Conservation (phyloP, 2,329 filamentous ascomycete genomes). For the Podosphaera fusca region DNA sequence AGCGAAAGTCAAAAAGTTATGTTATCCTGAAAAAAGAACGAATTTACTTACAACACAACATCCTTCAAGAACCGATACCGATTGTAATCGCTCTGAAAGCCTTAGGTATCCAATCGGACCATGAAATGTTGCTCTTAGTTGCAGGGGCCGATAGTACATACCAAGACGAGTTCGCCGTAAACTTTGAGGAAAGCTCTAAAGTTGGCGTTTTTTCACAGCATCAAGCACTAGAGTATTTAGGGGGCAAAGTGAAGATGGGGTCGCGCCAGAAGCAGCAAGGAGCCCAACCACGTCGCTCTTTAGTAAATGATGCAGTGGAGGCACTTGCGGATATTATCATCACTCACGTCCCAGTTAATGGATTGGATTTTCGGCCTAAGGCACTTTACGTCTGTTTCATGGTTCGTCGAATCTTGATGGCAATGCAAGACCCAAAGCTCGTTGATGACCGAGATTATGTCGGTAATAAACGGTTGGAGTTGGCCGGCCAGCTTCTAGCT, state of each 20-base stretch:
- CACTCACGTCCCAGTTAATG: constrained; percentile 77
- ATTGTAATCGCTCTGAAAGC: constrained; percentile 87
- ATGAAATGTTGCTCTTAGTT: constrained; percentile 80
- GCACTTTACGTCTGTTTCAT: constrained; percentile 92
- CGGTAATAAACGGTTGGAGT: constrained; percentile 84
- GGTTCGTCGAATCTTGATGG: constrained; percentile 90
- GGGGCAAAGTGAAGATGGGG: constrained; percentile 69
- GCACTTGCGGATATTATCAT: constrained; percentile 82
- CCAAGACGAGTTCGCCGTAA: constrained; percentile 85
- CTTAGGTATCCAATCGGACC: constrained; percentile 79
- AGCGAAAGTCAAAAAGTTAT: constrained; percentile 94
- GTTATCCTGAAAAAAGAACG: constrained; percentile 84
- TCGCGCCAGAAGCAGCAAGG: constrained; percentile 31
- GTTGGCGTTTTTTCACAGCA: constrained; percentile 78
- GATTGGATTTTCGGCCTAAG: constrained; percentile 90
- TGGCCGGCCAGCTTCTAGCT: constrained; percentile 84
- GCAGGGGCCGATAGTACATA: constrained; percentile 71
- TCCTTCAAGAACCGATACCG: constrained; percentile 78
- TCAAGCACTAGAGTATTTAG: constrained; percentile 84
- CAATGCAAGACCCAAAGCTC: constrained; percentile 64
- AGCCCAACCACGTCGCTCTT: constrained; percentile 41
- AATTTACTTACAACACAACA: constrained; percentile 78
- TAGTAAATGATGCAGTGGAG: constrained; percentile 79
- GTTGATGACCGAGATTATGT: constrained; percentile 96
- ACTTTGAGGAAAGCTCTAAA: constrained; percentile 79